Evolutionary conservation across 2,329 filamentous ascomycete genomes (phyloP), one percentile per base, ranked within the genome.

Genomic region (Monilinia fructigena): DNA sequence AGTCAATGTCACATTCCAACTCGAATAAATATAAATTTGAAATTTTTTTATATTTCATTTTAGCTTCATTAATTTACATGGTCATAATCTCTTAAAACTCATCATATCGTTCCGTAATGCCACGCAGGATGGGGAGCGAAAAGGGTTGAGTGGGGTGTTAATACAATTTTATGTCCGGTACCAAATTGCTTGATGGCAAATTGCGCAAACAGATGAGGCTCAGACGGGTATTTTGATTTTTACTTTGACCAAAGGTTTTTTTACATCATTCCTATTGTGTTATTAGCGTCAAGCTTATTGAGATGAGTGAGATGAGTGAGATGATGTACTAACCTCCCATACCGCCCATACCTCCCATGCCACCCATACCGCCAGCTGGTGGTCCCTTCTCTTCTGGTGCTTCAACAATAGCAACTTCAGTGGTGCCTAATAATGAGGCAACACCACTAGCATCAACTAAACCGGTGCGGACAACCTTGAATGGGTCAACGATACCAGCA

Each of bases 391-490:
- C 97, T 80, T 97, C 93, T 80, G 98, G 94, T 64, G 94, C 95
- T 79, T 99, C 95, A 62, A 97, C 93, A 71, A 99, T 97, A 72
- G 95, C 93, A 67, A 98, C 95, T 83, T 99, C 95, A 68, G 95
- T 99, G 72, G 95, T 99, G 78, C 95, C 95, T 69, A 99, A 90
- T 69, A 99, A 88, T 64, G 94, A 98, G 64, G 95, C 95, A 75
- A 99, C 95, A 81, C 95, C 95, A 77, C 90, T 94, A 74, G 95
- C 95, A 76, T 99, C 95, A 76, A 93, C 86, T 68, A 99, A 89
- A 76, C 92, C 94, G 70, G 95, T 99, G 76, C 95, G 93, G 77
- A 99, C 95, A 74, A 99, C 95, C 91, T 99, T 99, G 86, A 99
- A 91, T 72, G 95, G 95, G 79, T 99, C 95, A 68, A 99, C 90